Evolutionary conservation across 106 monocot species (phyloP).

Genomic region (Xerophyta viscosa): DNA sequence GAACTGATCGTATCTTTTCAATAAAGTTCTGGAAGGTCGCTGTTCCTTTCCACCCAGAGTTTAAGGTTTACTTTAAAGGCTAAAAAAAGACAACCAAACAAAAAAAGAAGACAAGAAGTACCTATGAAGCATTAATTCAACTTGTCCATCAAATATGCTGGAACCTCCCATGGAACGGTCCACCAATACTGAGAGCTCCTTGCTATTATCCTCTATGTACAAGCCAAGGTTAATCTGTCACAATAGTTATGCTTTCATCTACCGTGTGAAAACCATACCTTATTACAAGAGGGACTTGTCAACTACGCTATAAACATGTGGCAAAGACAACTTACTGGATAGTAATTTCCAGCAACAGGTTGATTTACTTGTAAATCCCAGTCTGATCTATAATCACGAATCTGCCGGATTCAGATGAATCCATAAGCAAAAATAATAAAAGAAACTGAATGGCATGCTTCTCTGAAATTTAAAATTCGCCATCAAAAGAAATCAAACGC

Average conservation of each 20-base stretch:
- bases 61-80: too few species aligned
- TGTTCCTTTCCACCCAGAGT: too few species aligned
- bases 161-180: conserved; percentile 85
- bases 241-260: neutral
- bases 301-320: neutral
- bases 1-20: too few species aligned
- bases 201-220: conserved; percentile 61
- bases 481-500: too few species aligned
- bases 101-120: conserved; percentile 14
- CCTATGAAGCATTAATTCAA: conserved; percentile 98
- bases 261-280: too few species aligned
- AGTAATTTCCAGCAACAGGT: conserved; percentile 98
- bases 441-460: neutral
- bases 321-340: conserved; percentile 61
- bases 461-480: too few species aligned
- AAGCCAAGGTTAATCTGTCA: conserved; percentile 93
- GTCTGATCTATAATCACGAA: conserved; percentile 91
- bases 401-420: conserved; percentile 31
- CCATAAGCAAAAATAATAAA: too few species aligned
- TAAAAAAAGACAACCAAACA: too few species aligned
- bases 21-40: too few species aligned
- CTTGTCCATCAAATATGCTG: conserved; percentile 79
- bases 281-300: too few species aligned
- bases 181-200: conserved; percentile 75
- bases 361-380: conserved; percentile 85